Evolutionary conservation across 164 flowering plant species (phyloP), one percentile per base, ranked within the genome.

Genomic region (Cinnamomum micranthum): DNA sequence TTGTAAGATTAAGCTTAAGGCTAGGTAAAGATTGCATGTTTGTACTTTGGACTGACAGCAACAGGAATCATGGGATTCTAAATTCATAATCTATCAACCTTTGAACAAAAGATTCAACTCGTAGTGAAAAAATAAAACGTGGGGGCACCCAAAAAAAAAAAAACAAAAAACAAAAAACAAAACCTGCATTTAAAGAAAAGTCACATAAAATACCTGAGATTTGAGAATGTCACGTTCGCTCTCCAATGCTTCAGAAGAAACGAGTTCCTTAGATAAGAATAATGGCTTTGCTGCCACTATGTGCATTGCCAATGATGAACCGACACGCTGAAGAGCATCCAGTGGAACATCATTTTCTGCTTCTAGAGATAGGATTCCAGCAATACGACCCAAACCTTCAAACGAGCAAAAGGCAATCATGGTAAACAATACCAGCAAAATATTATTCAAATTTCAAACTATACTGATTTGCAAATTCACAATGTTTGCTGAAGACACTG

Each of bases 291-390:
- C 82, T 25, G 97, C 99, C 41, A 95, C 99, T 14, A 95, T 76
- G 82, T 95, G 99, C 99, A 93, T 93, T 28, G 99, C 97, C 85
- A 95, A 74, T 81, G 91, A 87, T 50, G 99, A 90, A 73, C 99
- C 99, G 83, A 91, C 91, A 71, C 79, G 81, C 23, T 86, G 87
- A 58, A 95, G 81, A 68, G 90, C 89, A 80, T 91, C 93, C 71
- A 82, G 15, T 71, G 86, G 77, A 76, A 82, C 77, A 77, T 77
- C 78, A 77, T 84, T 85, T 75, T 91, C 95, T 65, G 83, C 84
- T 77, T 93, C 91, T 60, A 95, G 90, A 62, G 97, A 87, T 65
- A 95, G 50, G 77, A 93, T 74, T 79, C 97, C 97, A 83, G 95
- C 94, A 78, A 95, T 88, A 20, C 98, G 94, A 73, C 99, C 99